Evolutionary conservation across 352 stramenopile genomes (phyloP).

Genomic region (Phytopythium aichiense): DNA sequence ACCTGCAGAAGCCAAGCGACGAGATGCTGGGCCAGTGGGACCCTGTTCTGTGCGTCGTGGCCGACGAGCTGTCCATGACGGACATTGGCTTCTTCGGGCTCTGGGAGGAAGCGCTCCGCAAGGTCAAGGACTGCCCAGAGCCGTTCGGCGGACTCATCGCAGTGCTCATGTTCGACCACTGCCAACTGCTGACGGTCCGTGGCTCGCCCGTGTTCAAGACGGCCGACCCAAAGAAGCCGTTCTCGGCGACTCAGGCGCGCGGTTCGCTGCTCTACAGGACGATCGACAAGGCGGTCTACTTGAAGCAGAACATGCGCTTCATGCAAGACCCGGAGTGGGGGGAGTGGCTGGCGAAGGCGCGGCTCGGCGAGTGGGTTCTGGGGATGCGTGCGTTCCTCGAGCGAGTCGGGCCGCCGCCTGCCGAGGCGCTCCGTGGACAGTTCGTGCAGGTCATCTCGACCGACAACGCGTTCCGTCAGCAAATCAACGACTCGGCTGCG

Average conservation of each 20-base stretch:
- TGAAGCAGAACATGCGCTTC: slow-evolving; percentile 20
- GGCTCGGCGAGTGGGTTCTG: slow-evolving; percentile 9
- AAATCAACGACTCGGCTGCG: too few species aligned
- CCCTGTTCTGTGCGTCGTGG: neutral
- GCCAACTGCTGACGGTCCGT: slow-evolving; percentile 7
- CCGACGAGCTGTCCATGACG: slow-evolving; percentile 20
- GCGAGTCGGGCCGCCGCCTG: too few species aligned
- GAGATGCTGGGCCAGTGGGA: too few species aligned
- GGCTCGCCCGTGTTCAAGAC: slow-evolving; percentile 12
- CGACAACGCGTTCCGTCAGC: neutral
- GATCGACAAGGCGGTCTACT: slow-evolving; percentile 18
- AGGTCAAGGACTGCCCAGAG: slow-evolving; percentile 12
- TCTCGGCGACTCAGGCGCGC: slow-evolving; percentile 3
- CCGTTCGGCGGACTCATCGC: slow-evolving; percentile 9
- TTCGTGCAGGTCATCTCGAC: neutral
- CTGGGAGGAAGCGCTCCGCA: slow-evolving; percentile 19
- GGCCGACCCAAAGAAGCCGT: neutral
- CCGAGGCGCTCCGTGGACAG: too few species aligned
- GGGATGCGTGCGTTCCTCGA: slow-evolving; percentile 6
- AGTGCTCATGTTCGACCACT: slow-evolving; percentile 17
- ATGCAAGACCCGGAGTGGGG: slow-evolving; percentile 15
- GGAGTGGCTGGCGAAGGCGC: slow-evolving; percentile 9
- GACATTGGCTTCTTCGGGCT: slow-evolving; percentile 17
- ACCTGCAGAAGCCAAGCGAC: too few species aligned
- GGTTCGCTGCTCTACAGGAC: slow-evolving; percentile 5